phyloP scores from a whole-genome alignment of 495 filamentous ascomycete species.

The Annulohypoxylon stygium region DNA sequence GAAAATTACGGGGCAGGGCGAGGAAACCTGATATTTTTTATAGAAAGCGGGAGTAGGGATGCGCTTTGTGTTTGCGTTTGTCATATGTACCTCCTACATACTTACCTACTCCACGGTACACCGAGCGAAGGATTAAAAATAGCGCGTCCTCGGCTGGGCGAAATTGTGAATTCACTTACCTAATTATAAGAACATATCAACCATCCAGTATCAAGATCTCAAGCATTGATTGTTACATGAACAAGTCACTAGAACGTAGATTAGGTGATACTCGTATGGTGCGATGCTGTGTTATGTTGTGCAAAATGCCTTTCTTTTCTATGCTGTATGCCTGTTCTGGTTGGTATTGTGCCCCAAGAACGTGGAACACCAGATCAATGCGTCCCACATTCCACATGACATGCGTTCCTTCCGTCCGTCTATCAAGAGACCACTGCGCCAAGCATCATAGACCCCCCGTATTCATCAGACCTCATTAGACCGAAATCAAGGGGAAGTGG shows the following conservation, averaged over 20 bases:
- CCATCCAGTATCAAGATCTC: too few species aligned
- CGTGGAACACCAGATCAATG: neutral
- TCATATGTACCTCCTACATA: too few species aligned
- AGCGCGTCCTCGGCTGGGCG: neutral
- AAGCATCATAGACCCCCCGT: neutral
- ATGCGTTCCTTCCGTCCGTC: constrained; percentile 1
- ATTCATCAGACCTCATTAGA: constrained; percentile 8
- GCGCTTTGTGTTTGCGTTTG: neutral
- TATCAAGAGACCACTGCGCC: neutral
- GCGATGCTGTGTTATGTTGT: neutral
- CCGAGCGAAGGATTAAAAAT: neutral
- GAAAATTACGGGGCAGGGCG: neutral
- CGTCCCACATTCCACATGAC: constrained; percentile 3
- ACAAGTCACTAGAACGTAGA: too few species aligned
- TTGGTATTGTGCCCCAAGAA: neutral
- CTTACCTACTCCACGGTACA: neutral
- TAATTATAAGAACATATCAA: too few species aligned
- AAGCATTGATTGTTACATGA: too few species aligned
- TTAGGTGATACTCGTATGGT: neutral
- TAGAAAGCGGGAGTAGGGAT: constrained; percentile 10
- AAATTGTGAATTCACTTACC: constrained; percentile 1
- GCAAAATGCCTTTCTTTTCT: constrained; percentile 1
- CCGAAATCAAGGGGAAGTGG: neutral
- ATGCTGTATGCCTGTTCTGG: neutral
- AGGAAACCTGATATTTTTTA: neutral